Percentiles rank a stretch among this genome's conserved stretches.
Conservation (phyloP, 2,329 filamentous ascomycete genomes). For the Aureobasidium melanogenum region DNA sequence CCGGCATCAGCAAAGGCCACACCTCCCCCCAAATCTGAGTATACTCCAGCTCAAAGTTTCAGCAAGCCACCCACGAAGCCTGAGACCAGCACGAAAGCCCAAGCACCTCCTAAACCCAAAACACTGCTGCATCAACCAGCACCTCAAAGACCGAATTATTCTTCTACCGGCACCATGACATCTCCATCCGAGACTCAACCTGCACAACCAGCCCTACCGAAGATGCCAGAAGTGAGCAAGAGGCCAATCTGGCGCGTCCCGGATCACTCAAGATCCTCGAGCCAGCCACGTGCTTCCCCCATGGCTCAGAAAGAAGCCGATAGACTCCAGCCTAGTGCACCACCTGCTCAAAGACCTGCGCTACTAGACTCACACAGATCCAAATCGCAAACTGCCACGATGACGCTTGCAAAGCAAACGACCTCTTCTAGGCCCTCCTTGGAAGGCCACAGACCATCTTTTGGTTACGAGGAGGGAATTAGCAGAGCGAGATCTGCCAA, state of each 20-base stretch:
- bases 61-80: background rate
- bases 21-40: background rate
- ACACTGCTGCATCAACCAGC: slow-evolving; percentile 34
- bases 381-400: slow-evolving; percentile 41
- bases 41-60: background rate
- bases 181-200: slow-evolving; percentile 41
- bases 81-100: background rate
- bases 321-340: slow-evolving; percentile 28
- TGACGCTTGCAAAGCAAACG: slow-evolving; percentile 45
- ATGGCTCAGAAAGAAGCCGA: slow-evolving; percentile 28
- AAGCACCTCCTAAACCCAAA: slow-evolving; percentile 17
- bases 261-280: slow-evolving; percentile 36
- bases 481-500: slow-evolving; percentile 56
- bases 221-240: slow-evolving; percentile 31
- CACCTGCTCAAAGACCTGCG: slow-evolving; percentile 29
- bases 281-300: slow-evolving; percentile 39
- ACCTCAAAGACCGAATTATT: slow-evolving; percentile 44
- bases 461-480: slow-evolving; percentile 52
- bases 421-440: slow-evolving; percentile 58
- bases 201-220: slow-evolving; percentile 33
- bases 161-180: slow-evolving; percentile 77
- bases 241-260: slow-evolving; percentile 49
- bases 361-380: slow-evolving; percentile 38
- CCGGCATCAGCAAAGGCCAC: background rate
- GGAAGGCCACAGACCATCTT: slow-evolving; percentile 57